Evolutionary conservation across 1,284 basidiomycete genomes (phyloP).

Genomic region (Entoloma clypeatum): DNA sequence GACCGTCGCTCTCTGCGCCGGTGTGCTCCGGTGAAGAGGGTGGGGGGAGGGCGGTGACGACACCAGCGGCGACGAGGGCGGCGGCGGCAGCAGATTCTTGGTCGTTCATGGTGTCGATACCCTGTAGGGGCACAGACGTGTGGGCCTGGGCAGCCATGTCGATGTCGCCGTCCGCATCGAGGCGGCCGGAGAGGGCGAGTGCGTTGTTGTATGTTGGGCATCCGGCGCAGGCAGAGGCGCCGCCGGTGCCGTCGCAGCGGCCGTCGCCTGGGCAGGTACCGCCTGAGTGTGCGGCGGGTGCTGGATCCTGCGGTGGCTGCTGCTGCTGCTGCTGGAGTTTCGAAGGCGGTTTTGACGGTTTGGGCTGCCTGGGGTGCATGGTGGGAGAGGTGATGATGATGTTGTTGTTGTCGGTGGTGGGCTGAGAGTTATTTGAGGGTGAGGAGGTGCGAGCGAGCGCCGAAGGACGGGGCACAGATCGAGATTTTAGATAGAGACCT

Average conservation of each 20-base stretch:
- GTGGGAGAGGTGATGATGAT: slow-evolving; percentile 10
- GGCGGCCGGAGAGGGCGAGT: slow-evolving; percentile 33
- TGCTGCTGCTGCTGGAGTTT: slow-evolving; percentile 5
- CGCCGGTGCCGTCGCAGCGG: slow-evolving; percentile 92
- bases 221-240: slow-evolving; percentile 84
- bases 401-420: slow-evolving; percentile 21
- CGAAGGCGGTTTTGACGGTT: slow-evolving; percentile 1
- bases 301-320: slow-evolving; percentile 21
- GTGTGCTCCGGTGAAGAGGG: slow-evolving; percentile 5
- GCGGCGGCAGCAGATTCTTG: slow-evolving; percentile 22
- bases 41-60: slow-evolving; percentile 10
- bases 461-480: slow-evolving; percentile 51
- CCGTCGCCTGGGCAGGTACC: slow-evolving; percentile 95
- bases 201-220: slow-evolving; percentile 94
- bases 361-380: slow-evolving; percentile 13
- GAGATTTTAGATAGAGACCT: slow-evolving; percentile 70
- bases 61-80: slow-evolving; percentile 22
- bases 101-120: slow-evolving; percentile 14
- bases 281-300: slow-evolving; percentile 24
- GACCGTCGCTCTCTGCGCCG: slow-evolving; percentile 1
- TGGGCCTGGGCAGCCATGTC: slow-evolving; percentile 10
- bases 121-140: neutral
- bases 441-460: slow-evolving; percentile 42
- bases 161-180: slow-evolving; percentile 15
- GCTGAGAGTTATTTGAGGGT: slow-evolving; percentile 24